These are phyloP conservation scores for Rheum nobile DNA, from an alignment of 148 eudicot genomes.

Conservation along the genomic window DNA sequence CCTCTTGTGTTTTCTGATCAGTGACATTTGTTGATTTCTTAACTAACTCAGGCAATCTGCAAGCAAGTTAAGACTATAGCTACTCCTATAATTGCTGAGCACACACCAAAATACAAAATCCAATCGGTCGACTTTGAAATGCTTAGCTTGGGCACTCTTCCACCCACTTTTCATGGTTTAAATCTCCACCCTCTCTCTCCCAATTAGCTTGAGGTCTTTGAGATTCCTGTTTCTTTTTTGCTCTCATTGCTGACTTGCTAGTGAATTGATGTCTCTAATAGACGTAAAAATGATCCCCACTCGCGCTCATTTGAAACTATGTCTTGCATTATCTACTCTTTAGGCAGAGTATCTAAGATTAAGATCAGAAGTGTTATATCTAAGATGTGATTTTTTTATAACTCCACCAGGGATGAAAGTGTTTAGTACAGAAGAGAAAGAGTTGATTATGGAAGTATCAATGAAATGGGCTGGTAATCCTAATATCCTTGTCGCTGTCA, in stretches of 20 bases:
- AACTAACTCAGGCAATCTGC: conserved; percentile 61
- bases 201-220: not conserved
- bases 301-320: not conserved
- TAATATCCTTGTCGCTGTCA: conserved; percentile 11
- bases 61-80: conserved; percentile 67
- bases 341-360: no score
- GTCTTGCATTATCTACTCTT: no score
- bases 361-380: not conserved
- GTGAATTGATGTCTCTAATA: no score
- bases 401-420: conserved; percentile 9
- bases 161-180: conserved; percentile 85
- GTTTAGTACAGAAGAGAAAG: conserved; percentile 11
- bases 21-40: not conserved
- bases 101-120: conserved; percentile 79
- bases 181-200: not conserved
- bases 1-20: not conserved
- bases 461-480: conserved; percentile 19
- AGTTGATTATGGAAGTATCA: conserved; percentile 14
- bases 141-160: conserved; percentile 67
- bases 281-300: no score
- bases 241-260: not conserved
- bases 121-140: conserved; percentile 67
- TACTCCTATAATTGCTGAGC: conserved; percentile 79
- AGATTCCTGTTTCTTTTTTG: not conserved
- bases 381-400: not conserved